Base-by-base conservation (phyloP, 768 basidiomycete species). In the Scleroderma bovista region DNA sequence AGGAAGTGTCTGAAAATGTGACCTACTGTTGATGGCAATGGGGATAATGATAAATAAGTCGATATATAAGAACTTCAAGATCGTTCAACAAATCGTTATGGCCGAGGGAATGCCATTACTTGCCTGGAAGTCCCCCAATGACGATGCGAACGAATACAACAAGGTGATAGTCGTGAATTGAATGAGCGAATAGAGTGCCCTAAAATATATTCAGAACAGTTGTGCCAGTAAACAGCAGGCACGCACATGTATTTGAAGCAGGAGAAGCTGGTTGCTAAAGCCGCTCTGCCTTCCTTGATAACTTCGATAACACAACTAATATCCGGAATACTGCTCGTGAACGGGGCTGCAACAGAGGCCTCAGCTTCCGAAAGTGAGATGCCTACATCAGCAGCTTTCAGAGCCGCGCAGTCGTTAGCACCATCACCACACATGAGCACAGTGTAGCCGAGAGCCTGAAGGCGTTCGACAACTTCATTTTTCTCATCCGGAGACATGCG, bases 401-500 rank as follows among this genome's bases (percentile, higher is more conserved):
- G 76, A 10, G 96, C 96, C 22, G 95, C 93, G 62, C 96, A 98
- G 63, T 99, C 96, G 62, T 99, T 99, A 2, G 96, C 96, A 37
- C 96, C 96, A 61, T 99, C 96, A 31, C 96, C 96, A 58, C 96
- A 98, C 86, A 98, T 98, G 10, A 95, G 78, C 13, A 98, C 96
- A 1, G 88, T 95, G 64, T 98, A 99, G 10, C 95, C 96, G 20
- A 99, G 77, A 2, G 79, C 75, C 60, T 98, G 96, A 11, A 99
- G 74, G 2, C 95, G 81, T 66, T 98, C 95, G 16, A 99, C 91
- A 16, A 98, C 83, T 66, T 99, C 96, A 57, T 97, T 95, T 71
- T 99, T 99, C 74, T 98, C 96, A 63, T 98, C 96, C 0, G 96
- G 96, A 9, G 96, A 99, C 96, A 99, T 98, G 20, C 96, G 82